Evolutionary conservation across 495 filamentous ascomycete genomes (phyloP).

Genomic region (Talaromyces thailandensis): DNA sequence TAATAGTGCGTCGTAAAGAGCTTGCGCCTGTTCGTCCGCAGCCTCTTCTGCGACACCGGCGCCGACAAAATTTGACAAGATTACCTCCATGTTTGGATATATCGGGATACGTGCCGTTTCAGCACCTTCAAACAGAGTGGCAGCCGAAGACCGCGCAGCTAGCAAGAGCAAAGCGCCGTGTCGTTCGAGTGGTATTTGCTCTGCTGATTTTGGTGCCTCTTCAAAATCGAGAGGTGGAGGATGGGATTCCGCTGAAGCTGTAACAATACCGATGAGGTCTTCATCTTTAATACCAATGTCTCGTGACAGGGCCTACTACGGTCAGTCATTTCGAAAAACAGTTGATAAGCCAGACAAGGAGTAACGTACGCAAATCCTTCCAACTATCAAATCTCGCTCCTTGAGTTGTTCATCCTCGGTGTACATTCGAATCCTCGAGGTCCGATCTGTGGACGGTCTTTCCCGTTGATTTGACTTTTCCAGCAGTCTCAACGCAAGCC

Average conservation of each 20-base stretch:
- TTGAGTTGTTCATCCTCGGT: conserved; percentile 51
- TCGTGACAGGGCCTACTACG: conserved; percentile 55
- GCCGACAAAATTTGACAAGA: conserved; percentile 54
- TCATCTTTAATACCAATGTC: conserved; percentile 53
- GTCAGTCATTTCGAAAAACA: not conserved
- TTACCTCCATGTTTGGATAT: conserved; percentile 53
- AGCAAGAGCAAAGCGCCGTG: conserved; percentile 57
- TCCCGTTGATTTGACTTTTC: conserved; percentile 61
- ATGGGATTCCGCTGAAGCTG: conserved; percentile 18
- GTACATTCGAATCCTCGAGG: conserved; percentile 53
- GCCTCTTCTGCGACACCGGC: conserved; percentile 31
- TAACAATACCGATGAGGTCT: conserved; percentile 40
- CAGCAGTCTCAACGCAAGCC: conserved; percentile 65
- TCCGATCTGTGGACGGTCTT: conserved; percentile 39
- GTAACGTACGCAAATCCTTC: conserved; percentile 52
- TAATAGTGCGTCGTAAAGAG: conserved; percentile 31
- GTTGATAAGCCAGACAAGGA: not conserved
- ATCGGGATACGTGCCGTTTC: conserved; percentile 33
- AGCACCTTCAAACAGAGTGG: conserved; percentile 25
- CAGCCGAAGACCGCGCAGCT: conserved; percentile 38
- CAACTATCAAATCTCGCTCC: conserved; percentile 60
- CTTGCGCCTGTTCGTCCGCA: conserved; percentile 31
- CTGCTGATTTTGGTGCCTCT: conserved; percentile 36
- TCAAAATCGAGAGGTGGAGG: conserved; percentile 33
- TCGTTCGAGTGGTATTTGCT: conserved; percentile 66